phyloP scores from a whole-genome alignment of 331 rosid genomes.

The Phaseolus coccineus region DNA sequence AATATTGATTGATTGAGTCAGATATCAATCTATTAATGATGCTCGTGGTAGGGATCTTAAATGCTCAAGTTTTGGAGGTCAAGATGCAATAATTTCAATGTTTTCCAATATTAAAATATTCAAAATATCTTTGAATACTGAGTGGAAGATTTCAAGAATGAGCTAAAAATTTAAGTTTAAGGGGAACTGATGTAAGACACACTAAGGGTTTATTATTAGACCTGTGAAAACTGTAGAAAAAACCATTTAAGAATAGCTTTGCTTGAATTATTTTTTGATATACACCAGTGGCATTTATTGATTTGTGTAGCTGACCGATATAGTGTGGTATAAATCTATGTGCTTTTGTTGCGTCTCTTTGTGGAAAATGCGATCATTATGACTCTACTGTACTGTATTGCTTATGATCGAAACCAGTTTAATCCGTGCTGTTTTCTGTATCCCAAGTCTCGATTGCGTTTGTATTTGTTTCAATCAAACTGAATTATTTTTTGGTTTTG shows the following conservation, averaged over 20 bases:
- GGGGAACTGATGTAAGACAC: background rate
- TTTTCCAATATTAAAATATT: constrained; percentile 16
- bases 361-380: constrained; percentile 7
- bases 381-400: background rate
- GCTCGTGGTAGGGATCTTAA: background rate
- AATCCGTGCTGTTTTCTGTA: constrained; percentile 2
- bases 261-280: constrained; percentile 1
- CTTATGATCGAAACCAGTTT: constrained; percentile 3
- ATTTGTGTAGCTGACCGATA: constrained; percentile 3
- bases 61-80: constrained; percentile 25
- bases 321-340: background rate
- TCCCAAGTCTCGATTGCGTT: constrained; percentile 18
- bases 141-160: constrained; percentile 9
- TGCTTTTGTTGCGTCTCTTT: constrained; percentile 1
- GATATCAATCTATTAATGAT: constrained; percentile 31
- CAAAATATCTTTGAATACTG: background rate
- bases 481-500: constrained; percentile 37
- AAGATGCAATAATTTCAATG: constrained; percentile 1
- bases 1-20: constrained; percentile 13
- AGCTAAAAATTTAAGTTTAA: background rate
- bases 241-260: constrained; percentile 12
- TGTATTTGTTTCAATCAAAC: constrained; percentile 19
- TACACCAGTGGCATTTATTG: background rate
- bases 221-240: constrained; percentile 1
- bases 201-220: background rate